phyloP scores from a whole-genome alignment of 2,329 filamentous ascomycete species.

The Exophiala phaeomuriformis region DNA sequence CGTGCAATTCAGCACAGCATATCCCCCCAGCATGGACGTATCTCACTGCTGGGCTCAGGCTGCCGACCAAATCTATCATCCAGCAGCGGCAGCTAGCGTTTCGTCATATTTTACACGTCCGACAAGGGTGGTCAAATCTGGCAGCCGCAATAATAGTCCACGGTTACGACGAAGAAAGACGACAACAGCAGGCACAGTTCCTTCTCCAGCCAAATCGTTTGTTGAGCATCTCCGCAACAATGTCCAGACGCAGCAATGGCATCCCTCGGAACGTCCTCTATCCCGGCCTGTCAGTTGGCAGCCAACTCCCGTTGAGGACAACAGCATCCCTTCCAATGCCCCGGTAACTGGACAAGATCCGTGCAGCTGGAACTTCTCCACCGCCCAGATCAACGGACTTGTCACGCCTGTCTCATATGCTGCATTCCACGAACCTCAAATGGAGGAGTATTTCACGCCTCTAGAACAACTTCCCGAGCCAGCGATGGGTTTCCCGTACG shows the following conservation, averaged over 20 bases:
- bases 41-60: slow-evolving; percentile 10
- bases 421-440: slow-evolving; percentile 22
- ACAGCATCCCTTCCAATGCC: slow-evolving; percentile 3
- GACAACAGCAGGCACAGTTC: slow-evolving; percentile 19
- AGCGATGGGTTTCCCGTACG: slow-evolving; percentile 4
- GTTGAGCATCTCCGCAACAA: slow-evolving; percentile 21
- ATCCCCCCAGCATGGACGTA: slow-evolving; percentile 9
- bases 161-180: slow-evolving; percentile 20
- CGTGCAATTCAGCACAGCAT: not conserved
- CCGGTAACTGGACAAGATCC: slow-evolving; percentile 4
- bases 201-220: slow-evolving; percentile 20
- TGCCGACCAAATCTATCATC: slow-evolving; percentile 7
- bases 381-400: slow-evolving; percentile 25
- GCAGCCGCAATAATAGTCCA: slow-evolving; percentile 25
- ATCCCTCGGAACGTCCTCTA: not conserved
- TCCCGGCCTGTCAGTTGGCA: slow-evolving; percentile 27
- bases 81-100: slow-evolving; percentile 10
- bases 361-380: slow-evolving; percentile 14
- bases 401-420: slow-evolving; percentile 24
- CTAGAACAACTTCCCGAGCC: slow-evolving; percentile 19
- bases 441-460: slow-evolving; percentile 22
- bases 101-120: slow-evolving; percentile 23
- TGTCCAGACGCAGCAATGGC: slow-evolving; percentile 12
- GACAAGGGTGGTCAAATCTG: slow-evolving; percentile 23
- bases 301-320: slow-evolving; percentile 16